Base-by-base conservation (phyloP, 257 asterid species). In the Solanum chaucha region DNA sequence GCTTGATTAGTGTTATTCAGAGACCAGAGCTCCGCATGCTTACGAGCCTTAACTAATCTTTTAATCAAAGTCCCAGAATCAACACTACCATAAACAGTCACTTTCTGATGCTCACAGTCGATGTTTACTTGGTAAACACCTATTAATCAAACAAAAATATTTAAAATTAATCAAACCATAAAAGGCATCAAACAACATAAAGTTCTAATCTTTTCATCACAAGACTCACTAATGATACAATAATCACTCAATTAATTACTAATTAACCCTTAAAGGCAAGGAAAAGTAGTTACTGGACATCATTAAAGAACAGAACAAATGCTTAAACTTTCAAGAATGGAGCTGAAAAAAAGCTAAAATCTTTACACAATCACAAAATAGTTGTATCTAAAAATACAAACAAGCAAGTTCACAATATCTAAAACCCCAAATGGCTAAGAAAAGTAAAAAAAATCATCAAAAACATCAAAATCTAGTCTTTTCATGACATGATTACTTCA, bases 1-100 rank as follows among this genome's bases (percentile, higher is more conserved):
- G 35, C 91, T 35, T 88, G 96, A 75, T 81, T 90, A 8, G 74
- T 9, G 58, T 67, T 28, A 14, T 89, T 93, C 30, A 88, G 92
- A 10, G 93, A 85, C 97, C 97, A 95, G 32, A 89, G 92, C 89
- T 94, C 98, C 24, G 98, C 95, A 78, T 93, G 93, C 82, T 95
- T 95, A 6, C 98, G 97, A 84, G 93, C 93, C 84, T 75, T 92
- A 5, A 89, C 87, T 40, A 95, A 35, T 87, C 90, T 95, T 91
- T 92, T 95, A 46, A 95, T 88, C 44, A 95, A 86, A 4, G 92
- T 84, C 13, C 86, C 89, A 48, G 96, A 86, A 86, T 92, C 97
- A 11, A 93, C 86, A 65, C 84, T 90, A 26, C 98, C 98, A 61
- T 93, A 91, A 82, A 95, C 91, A 17, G 90, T 92, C 19, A 94